Evolutionary conservation across 306 rosid species (phyloP).

Genomic region (Psophocarpus tetragonolobus): DNA sequence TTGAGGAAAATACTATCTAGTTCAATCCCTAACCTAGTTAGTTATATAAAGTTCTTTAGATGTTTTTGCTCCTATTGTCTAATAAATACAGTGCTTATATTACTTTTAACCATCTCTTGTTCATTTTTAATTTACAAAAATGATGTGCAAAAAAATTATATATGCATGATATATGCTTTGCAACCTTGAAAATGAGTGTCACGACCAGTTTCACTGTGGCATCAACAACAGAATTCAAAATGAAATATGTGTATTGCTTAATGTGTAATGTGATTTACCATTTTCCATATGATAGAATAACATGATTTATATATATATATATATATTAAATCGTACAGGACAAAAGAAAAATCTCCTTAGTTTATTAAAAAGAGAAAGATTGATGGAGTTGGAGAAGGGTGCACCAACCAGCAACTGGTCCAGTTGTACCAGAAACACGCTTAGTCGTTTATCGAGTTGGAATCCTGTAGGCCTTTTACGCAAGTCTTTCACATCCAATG

Average conservation of each 20-base stretch:
- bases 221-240: not conserved
- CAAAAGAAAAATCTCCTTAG: not conserved
- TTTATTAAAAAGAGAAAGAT: not conserved
- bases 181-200: not conserved
- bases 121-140: too few relatives aligned
- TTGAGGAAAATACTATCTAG: not conserved
- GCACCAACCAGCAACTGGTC: not conserved
- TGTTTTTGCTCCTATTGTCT: not conserved
- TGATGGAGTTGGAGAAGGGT: not conserved
- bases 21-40: not conserved
- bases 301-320: too few relatives aligned
- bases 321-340: not conserved
- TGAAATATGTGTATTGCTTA: not conserved
- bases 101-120: too few relatives aligned
- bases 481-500: conserved; percentile 16
- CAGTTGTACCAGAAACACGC: conserved; percentile 11
- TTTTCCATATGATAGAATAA: too few relatives aligned
- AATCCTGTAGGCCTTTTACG: not conserved
- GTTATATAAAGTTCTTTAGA: not conserved
- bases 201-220: not conserved
- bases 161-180: not conserved
- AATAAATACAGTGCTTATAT: too few relatives aligned
- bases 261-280: too few relatives aligned
- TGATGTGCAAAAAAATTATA: too few relatives aligned
- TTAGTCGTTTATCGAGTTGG: not conserved